phyloP scores from a whole-genome alignment of 768 basidiomycete species.

The Phaeotremella skinneri region DNA sequence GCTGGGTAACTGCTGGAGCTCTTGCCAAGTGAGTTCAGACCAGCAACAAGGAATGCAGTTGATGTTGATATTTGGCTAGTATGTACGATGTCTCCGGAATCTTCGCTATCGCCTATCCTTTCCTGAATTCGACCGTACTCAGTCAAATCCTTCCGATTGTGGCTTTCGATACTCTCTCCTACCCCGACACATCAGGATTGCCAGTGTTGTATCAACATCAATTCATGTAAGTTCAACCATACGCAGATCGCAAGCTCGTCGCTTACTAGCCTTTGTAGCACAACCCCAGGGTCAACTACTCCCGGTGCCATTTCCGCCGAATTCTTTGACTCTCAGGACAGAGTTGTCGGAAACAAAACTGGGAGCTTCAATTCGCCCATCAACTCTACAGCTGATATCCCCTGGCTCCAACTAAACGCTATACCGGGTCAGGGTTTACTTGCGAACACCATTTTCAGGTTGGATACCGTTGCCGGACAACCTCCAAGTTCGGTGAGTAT shows the following conservation, averaged over 20 bases:
- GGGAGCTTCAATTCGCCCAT: conserved; percentile 16
- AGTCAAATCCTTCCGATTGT: conserved; percentile 55
- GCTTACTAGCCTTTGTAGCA: conserved; percentile 3
- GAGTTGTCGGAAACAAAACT: conserved; percentile 19
- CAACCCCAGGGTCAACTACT: conserved; percentile 16
- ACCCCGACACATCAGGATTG: conserved; percentile 19
- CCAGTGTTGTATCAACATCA: conserved; percentile 30
- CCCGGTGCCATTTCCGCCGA: conserved; percentile 30
- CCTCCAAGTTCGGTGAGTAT: conserved; percentile 55
- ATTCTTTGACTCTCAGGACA: conserved; percentile 19
- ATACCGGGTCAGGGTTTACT: conserved; percentile 55
- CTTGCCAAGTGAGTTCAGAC: conserved; percentile 33
- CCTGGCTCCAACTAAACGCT: conserved; percentile 60
- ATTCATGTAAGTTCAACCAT: conserved; percentile 30
- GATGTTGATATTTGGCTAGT: conserved; percentile 54
- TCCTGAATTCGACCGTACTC: conserved; percentile 33
- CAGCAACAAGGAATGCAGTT: conserved; percentile 11
- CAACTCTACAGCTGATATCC: conserved; percentile 54
- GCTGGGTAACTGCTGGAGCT: conserved; percentile 36
- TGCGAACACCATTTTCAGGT: conserved; percentile 59
- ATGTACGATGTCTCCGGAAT: conserved; percentile 63
- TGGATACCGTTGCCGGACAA: conserved; percentile 59
- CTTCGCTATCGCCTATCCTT: conserved; percentile 50
- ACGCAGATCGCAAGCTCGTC: not conserved
- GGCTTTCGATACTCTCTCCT: conserved; percentile 57